phyloP scores from a whole-genome alignment of 192 early-diverging fungal species.

The Linnemannia exigua region DNA sequence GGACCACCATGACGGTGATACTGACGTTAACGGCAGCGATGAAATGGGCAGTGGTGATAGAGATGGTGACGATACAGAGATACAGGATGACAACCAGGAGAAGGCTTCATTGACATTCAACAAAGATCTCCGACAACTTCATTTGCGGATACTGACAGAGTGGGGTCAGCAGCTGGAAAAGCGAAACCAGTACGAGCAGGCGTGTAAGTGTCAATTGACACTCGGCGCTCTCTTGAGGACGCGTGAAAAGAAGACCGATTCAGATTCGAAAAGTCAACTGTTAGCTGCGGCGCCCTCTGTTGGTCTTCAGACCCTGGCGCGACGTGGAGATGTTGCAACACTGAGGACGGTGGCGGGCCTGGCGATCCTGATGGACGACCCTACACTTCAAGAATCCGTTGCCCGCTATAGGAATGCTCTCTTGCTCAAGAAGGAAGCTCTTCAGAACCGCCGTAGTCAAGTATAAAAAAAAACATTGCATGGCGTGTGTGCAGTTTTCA shows the following conservation, averaged over 20 bases:
- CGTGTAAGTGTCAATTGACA: constrained; percentile 50
- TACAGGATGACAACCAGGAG: neutral
- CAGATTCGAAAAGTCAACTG: neutral
- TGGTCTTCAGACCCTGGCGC: constrained; percentile 37
- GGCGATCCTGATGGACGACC: constrained; percentile 42
- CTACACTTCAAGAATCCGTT: constrained; percentile 21
- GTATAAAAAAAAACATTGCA: neutral
- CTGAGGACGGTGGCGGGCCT: constrained; percentile 43
- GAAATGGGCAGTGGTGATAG: neutral
- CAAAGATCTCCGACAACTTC: constrained; percentile 8
- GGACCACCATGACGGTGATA: constrained; percentile 23
- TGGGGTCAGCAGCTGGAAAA: constrained; percentile 45
- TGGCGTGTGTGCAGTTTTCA: no score
- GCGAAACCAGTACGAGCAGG: constrained; percentile 28
- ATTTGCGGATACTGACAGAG: constrained; percentile 38
- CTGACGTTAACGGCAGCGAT: neutral
- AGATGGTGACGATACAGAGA: neutral
- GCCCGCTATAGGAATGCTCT: constrained; percentile 4
- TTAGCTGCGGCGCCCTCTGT: constrained; percentile 11
- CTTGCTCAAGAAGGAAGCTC: constrained; percentile 6
- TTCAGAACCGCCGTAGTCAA: constrained; percentile 11
- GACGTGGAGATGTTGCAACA: constrained; percentile 31
- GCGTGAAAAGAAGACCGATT: neutral
- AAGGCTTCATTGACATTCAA: neutral
- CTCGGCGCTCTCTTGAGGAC: constrained; percentile 2